A percentile compares a stretch with the other conserved stretches of the same genome.
These are phyloP conservation scores for Pulveroboletus sp. DNA, from an alignment of 1,284 basidiomycete genomes.

Conservation along the genomic window DNA sequence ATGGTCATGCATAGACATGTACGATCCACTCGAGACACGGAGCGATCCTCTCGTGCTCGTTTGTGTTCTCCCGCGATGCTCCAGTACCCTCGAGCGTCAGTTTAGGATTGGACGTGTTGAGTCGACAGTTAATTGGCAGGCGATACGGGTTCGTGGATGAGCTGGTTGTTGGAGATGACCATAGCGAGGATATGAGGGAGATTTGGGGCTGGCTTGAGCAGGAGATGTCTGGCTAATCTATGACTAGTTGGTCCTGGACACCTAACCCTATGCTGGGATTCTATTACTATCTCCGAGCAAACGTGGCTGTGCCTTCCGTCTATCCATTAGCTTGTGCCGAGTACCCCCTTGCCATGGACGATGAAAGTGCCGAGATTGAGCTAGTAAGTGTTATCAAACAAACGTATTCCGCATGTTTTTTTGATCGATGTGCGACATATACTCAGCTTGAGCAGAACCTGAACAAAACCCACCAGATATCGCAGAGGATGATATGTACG, in stretches of 20 bases:
- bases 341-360: constrained; percentile 17
- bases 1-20: constrained; percentile 16
- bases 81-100: constrained; percentile 6
- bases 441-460: constrained; percentile 77
- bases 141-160: constrained; percentile 47
- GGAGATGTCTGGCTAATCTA: constrained; percentile 22
- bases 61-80: constrained; percentile 31
- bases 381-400: constrained; percentile 4
- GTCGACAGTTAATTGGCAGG: constrained; percentile 38
- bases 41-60: constrained; percentile 49
- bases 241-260: too few species aligned
- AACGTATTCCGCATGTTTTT: neutral
- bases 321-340: neutral
- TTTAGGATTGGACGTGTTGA: constrained; percentile 26
- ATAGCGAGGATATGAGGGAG: constrained; percentile 2
- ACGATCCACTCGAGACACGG: constrained; percentile 59
- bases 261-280: neutral
- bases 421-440: neutral
- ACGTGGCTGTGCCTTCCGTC: neutral
- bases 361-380: constrained; percentile 30
- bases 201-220: constrained; percentile 30
- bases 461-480: constrained; percentile 77
- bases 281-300: neutral
- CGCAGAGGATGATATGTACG: constrained; percentile 78
- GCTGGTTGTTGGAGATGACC: constrained; percentile 8